Evolutionary conservation across 2,329 filamentous ascomycete species (phyloP).

Genomic region (Diaporthe ilicicola): DNA sequence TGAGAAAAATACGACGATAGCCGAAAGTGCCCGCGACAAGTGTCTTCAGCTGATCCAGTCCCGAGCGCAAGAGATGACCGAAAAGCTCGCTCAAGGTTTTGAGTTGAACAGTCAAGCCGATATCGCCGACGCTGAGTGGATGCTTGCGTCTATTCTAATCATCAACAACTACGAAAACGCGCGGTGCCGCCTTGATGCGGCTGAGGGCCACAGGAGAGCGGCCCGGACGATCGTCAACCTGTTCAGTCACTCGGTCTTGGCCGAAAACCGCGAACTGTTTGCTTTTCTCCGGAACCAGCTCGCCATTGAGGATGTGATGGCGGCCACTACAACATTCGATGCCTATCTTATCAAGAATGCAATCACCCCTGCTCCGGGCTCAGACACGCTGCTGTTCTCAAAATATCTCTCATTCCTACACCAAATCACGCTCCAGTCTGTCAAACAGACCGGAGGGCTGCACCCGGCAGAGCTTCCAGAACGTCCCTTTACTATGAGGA

Average conservation of each 20-base stretch:
- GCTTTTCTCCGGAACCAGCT: background rate
- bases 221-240: constrained; percentile 1
- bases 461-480: background rate
- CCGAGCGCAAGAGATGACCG: background rate
- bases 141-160: background rate
- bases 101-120: background rate
- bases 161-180: constrained; percentile 2
- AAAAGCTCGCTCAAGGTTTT: background rate
- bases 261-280: background rate
- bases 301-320: background rate
- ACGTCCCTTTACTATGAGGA: background rate
- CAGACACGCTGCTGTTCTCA: background rate
- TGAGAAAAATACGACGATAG: background rate
- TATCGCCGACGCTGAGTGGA: constrained; percentile 11
- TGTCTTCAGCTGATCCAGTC: background rate
- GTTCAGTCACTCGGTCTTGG: background rate
- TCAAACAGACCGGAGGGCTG: background rate
- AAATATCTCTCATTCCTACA: background rate
- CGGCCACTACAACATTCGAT: background rate
- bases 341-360: background rate
- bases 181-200: background rate
- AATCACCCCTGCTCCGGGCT: background rate
- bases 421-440: background rate
- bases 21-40: background rate
- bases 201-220: background rate